Evolutionary conservation across 2,329 filamentous ascomycete genomes (phyloP).

Genomic region (Alternaria arbusti): DNA sequence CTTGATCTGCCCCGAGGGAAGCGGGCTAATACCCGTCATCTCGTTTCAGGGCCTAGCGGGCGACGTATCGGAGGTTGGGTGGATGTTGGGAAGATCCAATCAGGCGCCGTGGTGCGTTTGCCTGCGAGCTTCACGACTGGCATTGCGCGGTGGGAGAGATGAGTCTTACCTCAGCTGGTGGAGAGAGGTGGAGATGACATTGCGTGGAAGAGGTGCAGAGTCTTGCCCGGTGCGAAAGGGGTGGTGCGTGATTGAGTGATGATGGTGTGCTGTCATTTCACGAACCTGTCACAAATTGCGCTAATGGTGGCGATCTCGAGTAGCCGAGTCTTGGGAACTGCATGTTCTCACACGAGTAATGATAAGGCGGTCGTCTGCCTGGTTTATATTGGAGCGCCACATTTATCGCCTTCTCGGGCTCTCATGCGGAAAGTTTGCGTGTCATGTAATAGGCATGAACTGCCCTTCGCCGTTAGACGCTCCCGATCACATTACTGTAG

Average conservation of each 20-base stretch:
- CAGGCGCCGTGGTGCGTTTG: slow-evolving; percentile 23
- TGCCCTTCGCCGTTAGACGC: neutral
- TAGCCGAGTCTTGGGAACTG: slow-evolving; percentile 11
- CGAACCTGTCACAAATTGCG: neutral
- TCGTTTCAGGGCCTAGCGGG: slow-evolving; percentile 24
- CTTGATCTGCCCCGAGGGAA: slow-evolving; percentile 13
- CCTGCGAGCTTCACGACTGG: slow-evolving; percentile 22
- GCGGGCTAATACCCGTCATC: slow-evolving; percentile 36
- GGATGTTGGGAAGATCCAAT: slow-evolving; percentile 26
- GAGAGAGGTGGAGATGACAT: neutral
- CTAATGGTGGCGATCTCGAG: slow-evolving; percentile 6
- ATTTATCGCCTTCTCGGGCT: neutral
- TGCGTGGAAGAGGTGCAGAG: neutral
- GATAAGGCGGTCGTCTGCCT: neutral
- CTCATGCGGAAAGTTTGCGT: too few species aligned
- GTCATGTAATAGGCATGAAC: too few species aligned
- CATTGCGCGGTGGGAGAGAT: slow-evolving; percentile 18
- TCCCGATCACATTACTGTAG: neutral
- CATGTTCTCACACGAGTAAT: slow-evolving; percentile 9
- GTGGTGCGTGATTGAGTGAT: neutral
- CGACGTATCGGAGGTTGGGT: slow-evolving; percentile 9
- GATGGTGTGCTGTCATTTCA: neutral
- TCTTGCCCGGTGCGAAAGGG: neutral
- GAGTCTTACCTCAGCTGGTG: slow-evolving; percentile 19
- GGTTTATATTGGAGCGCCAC: neutral